These are phyloP conservation scores for Solanum virginianum DNA, from an alignment of 257 asterid species.

Conservation along the genomic window DNA sequence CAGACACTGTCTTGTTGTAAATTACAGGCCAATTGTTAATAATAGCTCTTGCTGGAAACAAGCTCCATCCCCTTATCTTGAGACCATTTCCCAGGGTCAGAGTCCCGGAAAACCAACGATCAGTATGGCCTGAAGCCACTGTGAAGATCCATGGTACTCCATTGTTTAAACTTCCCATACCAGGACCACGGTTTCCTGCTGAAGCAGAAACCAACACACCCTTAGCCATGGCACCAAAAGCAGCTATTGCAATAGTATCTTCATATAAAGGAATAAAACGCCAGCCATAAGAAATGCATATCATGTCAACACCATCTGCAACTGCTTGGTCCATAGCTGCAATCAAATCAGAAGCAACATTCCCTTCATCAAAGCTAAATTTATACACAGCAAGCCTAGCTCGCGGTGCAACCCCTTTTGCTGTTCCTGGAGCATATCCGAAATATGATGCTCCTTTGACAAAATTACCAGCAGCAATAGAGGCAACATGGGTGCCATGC, in stretches of 20 bases:
- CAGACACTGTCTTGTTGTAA: constrained; percentile 16
- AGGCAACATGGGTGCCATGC: constrained; percentile 5
- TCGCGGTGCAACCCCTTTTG: constrained; percentile 2
- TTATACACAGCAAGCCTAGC: constrained; percentile 4
- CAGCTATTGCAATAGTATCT: constrained; percentile 23
- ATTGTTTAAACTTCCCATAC: constrained; percentile 12
- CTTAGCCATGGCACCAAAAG: constrained; percentile 38
- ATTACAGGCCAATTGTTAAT: constrained; percentile 10
- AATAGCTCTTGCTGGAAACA: constrained; percentile 22
- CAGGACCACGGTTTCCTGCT: constrained; percentile 11
- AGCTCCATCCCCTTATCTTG: constrained; percentile 13
- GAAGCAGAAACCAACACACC: constrained; percentile 27
- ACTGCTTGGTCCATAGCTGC: constrained; percentile 19
- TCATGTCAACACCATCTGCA: constrained; percentile 3
- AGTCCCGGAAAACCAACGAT: constrained; percentile 17
- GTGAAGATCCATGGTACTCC: constrained; percentile 38
- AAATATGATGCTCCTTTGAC: not conserved
- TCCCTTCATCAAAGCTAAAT: constrained; percentile 1
- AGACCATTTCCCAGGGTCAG: constrained; percentile 19
- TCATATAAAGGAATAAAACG: not conserved
- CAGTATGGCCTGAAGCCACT: constrained; percentile 18
- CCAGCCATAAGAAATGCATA: not conserved
- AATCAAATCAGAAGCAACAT: constrained; percentile 7
- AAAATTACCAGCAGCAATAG: constrained; percentile 5
- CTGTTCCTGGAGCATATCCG: constrained; percentile 6